Base-by-base conservation (phyloP, 2,329 filamentous ascomycete genomes). In the Neonectria neomacrospora region DNA sequence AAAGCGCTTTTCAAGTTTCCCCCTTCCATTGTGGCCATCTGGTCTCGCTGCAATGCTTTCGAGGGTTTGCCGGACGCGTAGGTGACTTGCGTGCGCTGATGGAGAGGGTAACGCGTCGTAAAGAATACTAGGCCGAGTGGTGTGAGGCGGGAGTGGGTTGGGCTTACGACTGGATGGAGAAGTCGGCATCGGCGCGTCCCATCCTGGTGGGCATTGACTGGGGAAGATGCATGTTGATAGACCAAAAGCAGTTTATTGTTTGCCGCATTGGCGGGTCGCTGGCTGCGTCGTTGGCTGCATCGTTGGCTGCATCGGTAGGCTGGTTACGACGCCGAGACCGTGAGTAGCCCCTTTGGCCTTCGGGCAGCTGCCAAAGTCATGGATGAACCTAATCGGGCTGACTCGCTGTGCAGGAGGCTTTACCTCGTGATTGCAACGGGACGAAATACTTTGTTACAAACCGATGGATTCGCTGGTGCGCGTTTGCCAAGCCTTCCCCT, bases 91-190 rank as follows among this genome's bases (percentile, higher is more conserved):
- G 59, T 58, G 59, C 42, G 23, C 32, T 20, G 32, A 57, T 62
- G 48, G 54, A 42, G 54, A 57, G 41, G 42, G 54, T 30, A 62
- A 62, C 59, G 59, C 42, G 59, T 58, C 54, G 50, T 16, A 42
- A 48, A 58, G 47, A 45, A 41, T 45, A 20, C 54, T 30, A 55
- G 48, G 41, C 28, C 28, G 39, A 53, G 59, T 54, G 59, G 54
- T 57, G 42, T 34, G 48, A 58, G 18, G 32, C 30, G 44, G 48
- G 10, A 37, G 39, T 41, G 30, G 30, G 54, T 48, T 48, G 54
- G 54, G 59, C 59, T 62, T 53, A 62, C 59, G 59, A 53, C 59
- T 47, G 53, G 39, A 57, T 51, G 39, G 42, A 30, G 47, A 61
- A 51, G 47, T 51, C 39, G 42, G 47, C 37, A 42, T 44, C 53